These are phyloP conservation scores for Polyporus arcularius DNA, from an alignment of 768 basidiomycete genomes.

Conservation along the genomic window DNA sequence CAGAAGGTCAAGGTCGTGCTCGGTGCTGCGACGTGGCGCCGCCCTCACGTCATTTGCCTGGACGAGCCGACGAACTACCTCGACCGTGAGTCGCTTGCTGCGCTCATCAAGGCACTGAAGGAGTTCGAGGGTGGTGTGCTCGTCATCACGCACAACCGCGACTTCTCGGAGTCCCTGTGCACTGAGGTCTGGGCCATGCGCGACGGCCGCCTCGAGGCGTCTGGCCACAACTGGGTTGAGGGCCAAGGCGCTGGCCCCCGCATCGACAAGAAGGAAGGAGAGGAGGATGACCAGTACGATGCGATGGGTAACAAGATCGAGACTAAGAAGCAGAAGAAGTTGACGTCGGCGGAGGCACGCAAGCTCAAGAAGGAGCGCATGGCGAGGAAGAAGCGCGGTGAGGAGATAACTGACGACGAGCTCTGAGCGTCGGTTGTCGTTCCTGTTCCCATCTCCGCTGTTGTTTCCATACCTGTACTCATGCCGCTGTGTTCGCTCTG, in stretches of 20 bases:
- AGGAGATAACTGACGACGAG: constrained; percentile 70
- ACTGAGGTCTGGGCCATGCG: constrained; percentile 99
- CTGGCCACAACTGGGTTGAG: constrained; percentile 99
- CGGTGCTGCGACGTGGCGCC: constrained; percentile 98
- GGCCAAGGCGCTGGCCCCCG: constrained; percentile 94
- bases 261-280: constrained; percentile 92
- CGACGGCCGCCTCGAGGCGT: constrained; percentile 93
- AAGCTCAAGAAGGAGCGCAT: constrained; percentile 98
- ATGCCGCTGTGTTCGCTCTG: constrained; percentile 27
- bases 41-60: constrained; percentile 95
- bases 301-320: constrained; percentile 99
- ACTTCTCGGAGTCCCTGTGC: constrained; percentile 99
- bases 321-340: constrained; percentile 82
- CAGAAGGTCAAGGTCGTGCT: constrained; percentile 99
- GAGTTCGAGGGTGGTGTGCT: constrained; percentile 98
- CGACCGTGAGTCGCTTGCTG: constrained; percentile 98
- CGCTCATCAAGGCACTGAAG: constrained; percentile 97
- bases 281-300: constrained; percentile 90
- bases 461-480: constrained; percentile 22
- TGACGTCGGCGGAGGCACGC: constrained; percentile 78
- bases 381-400: constrained; percentile 84
- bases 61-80: constrained; percentile 99
- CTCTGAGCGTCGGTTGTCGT: constrained; percentile 32
- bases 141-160: constrained; percentile 96
- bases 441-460: constrained; percentile 16